These are phyloP conservation scores for Aspergillus quadrilineatus DNA, from an alignment of 2,329 filamentous ascomycete species.

Conservation along the genomic window DNA sequence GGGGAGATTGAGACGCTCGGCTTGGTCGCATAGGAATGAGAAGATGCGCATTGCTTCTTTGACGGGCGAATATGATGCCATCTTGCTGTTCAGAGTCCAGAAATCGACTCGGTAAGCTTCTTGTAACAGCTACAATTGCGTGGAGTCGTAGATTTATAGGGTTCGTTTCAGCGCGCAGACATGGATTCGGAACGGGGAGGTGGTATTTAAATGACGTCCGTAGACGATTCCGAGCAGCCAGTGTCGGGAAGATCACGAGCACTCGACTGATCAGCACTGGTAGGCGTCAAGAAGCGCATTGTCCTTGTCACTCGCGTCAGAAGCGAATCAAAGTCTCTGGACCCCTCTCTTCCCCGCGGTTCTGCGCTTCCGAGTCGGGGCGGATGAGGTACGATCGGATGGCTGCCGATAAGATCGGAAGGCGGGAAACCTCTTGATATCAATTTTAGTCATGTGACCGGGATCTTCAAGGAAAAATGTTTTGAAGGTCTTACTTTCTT, in stretches of 20 bases:
- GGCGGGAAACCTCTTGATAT: neutral
- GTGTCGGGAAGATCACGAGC: neutral
- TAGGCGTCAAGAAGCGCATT: slow-evolving; percentile 4
- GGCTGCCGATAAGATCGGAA: slow-evolving; percentile 14
- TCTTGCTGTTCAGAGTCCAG: neutral
- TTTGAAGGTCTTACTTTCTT: no score
- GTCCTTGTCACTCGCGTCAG: neutral
- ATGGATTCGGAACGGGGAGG: neutral
- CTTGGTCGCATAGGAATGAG: slow-evolving; percentile 35
- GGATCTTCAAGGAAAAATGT: no score
- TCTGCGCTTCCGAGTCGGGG: slow-evolving; percentile 7
- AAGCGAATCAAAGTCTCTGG: slow-evolving; percentile 2
- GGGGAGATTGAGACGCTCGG: slow-evolving; percentile 35
- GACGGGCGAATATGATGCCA: slow-evolving; percentile 33
- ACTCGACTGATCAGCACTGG: slow-evolving; percentile 1
- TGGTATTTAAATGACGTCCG: slow-evolving; percentile 11
- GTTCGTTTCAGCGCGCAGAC: neutral
- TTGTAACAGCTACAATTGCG: no score
- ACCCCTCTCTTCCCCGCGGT: slow-evolving; percentile 2
- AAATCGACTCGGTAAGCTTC: neutral
- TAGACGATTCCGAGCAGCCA: slow-evolving; percentile 8
- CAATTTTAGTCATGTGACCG: no score
- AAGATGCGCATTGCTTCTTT: slow-evolving; percentile 41
- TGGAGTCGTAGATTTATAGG: neutral
- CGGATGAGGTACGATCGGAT: slow-evolving; percentile 8